Conservation (phyloP, 2,329 filamentous ascomycete species). For the Alternaria infectoria region DNA sequence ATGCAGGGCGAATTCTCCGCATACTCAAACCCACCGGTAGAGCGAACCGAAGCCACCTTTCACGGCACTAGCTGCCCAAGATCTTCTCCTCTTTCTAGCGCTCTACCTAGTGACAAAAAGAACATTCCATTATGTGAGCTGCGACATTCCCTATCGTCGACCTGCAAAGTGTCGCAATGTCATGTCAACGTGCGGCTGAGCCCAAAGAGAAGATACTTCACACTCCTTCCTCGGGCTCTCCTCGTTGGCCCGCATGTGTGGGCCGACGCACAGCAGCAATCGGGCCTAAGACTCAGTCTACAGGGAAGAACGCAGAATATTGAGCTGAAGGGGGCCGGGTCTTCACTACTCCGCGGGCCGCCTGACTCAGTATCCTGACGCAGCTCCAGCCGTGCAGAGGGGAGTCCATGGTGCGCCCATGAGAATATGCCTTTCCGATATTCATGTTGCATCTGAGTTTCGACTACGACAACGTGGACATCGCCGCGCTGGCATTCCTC, state of each 20-base stretch:
- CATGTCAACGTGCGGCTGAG: not conserved
- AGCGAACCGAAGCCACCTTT: not conserved
- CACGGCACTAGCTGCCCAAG: not conserved
- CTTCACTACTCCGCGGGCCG: not conserved
- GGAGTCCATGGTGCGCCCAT: not conserved
- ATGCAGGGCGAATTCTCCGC: not conserved
- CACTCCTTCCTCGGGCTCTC: not conserved
- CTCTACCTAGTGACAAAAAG: not conserved
- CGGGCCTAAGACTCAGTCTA: not conserved
- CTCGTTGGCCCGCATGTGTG: not conserved
- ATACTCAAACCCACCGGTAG: not conserved
- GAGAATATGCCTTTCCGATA: not conserved
- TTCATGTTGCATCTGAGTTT: not conserved
- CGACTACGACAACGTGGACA: not conserved
- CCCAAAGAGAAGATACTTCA: not conserved
- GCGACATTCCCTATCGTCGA: not conserved
- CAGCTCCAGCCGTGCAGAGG: not conserved
- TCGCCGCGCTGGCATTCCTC: not conserved
- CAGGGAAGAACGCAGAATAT: slow-evolving; percentile 1
- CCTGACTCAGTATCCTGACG: not conserved
- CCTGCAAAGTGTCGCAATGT: not conserved
- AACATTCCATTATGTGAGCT: not conserved
- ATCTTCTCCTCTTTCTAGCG: not conserved
- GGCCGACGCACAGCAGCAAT: not conserved
- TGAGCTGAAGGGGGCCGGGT: not conserved